Base-by-base conservation (phyloP, 106 monocot species). In the Apostasia shenzhenica region DNA sequence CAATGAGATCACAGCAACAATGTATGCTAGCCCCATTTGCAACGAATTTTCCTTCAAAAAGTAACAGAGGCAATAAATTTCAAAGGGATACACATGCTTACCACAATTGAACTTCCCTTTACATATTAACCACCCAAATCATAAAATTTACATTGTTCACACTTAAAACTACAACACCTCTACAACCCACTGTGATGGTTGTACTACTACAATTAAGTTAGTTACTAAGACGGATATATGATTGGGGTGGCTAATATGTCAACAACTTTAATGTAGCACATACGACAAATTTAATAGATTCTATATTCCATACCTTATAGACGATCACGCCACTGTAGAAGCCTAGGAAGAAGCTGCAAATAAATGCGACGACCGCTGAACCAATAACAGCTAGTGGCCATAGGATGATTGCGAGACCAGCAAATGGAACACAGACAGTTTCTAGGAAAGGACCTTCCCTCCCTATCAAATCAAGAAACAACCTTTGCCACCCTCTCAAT, bases 341-440 rank as follows among this genome's bases (percentile, higher is more conserved):
- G 56, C 75, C 90, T 14, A 94, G 81, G 57, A 91, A 79, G 74
- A 87, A 94, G 70, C 94, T 91, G 77, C 85, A 74, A 12, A 78
- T 2, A 49, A 88, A 79, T 59, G 94, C 68, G 62, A 74, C 71
- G 45, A 94, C 54, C 8, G 87, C 82, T 4, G 84, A 79, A 45
- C 81, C 90, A 26, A 78, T 57, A 47, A 94, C 94, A 37, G 80
- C 94, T 48, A 94, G 52, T 5, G 94, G 94, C 94, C 94, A 94
- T 1, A 94, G 48, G 1, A 94, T 43, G 54, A 94, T 94, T 11
- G 94, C 87, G 2, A 88, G 78, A 59, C 75, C 88, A 76, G 94
- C 90, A 68, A 94, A 90, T 55, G 94, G 94, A 6, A 90, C 87
- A 78, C 94, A 94, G 43, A 87, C 90, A 0, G 83, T 90, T 77